phyloP scores from a whole-genome alignment of 129 eudicot genomes.

The Solidago caesia region DNA sequence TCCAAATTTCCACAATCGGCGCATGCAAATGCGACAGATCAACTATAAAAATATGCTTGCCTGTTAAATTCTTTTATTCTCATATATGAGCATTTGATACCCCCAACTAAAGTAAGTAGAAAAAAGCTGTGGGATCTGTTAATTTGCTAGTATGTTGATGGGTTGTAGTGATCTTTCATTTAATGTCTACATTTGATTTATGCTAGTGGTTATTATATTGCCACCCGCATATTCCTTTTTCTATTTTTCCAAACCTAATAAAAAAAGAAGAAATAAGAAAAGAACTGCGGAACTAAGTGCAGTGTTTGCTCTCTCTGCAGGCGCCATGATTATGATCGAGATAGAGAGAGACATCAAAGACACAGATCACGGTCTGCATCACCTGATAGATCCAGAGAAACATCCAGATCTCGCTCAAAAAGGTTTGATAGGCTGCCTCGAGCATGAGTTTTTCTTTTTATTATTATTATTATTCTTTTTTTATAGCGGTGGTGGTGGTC shows the following conservation, averaged over 20 bases:
- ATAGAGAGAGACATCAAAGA: constrained; percentile 63
- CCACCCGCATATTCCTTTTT: background rate
- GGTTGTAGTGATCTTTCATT: background rate
- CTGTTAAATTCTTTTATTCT: background rate
- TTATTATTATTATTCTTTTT: too few species aligned
- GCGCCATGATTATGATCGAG: constrained; percentile 54
- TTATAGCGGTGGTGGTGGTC: too few species aligned
- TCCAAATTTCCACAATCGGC: background rate
- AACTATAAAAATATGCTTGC: background rate
- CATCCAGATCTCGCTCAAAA: constrained; percentile 58
- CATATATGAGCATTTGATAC: background rate
- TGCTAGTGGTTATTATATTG: background rate
- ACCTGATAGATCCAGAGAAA: constrained; percentile 51
- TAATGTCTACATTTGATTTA: background rate
- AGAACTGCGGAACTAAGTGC: background rate
- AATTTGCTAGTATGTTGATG: background rate
- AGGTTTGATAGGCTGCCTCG: constrained; percentile 35
- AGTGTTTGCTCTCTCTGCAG: constrained; percentile 38
- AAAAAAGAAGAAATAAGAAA: background rate
- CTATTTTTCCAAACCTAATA: background rate
- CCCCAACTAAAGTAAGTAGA: background rate
- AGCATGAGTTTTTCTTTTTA: background rate
- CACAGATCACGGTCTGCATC: constrained; percentile 67
- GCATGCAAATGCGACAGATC: background rate
- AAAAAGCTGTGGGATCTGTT: background rate